These are phyloP conservation scores for Fraxinus americana DNA, from an alignment of 257 asterid genomes.

Conservation along the genomic window DNA sequence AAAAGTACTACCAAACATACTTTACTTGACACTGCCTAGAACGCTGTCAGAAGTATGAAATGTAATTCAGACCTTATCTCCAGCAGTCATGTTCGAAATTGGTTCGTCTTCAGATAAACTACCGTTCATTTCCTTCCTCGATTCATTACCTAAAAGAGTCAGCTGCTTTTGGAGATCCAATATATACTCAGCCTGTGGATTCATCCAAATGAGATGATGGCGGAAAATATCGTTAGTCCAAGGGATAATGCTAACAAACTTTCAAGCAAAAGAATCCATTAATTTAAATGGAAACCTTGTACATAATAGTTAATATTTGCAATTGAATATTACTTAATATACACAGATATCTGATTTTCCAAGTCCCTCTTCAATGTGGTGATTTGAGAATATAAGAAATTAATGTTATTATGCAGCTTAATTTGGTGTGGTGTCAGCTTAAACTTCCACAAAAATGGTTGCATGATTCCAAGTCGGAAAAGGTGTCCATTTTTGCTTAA, in stretches of 20 bases:
- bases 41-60: constrained; percentile 2
- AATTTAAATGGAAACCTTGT: background rate
- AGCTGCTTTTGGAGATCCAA: constrained; percentile 95
- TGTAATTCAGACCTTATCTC: constrained; percentile 61
- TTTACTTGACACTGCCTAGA: background rate
- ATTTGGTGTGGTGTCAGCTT: background rate
- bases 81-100: constrained; percentile 64
- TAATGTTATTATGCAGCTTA: background rate
- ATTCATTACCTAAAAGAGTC: constrained; percentile 72
- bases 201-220: constrained; percentile 15
- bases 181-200: constrained; percentile 83
- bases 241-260: background rate
- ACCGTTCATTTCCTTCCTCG: constrained; percentile 66
- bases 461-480: background rate
- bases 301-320: background rate
- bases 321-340: background rate
- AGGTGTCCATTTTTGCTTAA: background rate
- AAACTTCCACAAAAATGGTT: background rate
- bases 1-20: too few relatives aligned
- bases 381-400: background rate
- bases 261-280: constrained; percentile 5
- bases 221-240: background rate
- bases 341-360: background rate
- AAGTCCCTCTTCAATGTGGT: background rate
- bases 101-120: constrained; percentile 73